These are phyloP conservation scores for Omphalea diandra DNA, from an alignment of 441 rosid genomes.

Conservation along the genomic window DNA sequence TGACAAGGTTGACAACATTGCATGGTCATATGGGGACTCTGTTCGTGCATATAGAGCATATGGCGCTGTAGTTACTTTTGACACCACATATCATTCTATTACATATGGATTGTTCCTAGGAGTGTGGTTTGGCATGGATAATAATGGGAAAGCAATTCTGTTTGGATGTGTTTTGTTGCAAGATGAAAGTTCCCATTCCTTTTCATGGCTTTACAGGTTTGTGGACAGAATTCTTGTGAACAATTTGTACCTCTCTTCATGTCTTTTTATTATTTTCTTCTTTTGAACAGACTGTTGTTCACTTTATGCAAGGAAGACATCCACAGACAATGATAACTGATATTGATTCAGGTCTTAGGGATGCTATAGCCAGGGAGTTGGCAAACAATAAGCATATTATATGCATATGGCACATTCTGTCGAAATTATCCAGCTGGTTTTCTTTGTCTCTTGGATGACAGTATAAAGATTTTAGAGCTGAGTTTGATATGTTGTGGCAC, in stretches of 20 bases:
- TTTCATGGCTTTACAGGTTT: constrained; percentile 93
- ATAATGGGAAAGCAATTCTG: constrained; percentile 61
- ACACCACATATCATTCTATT: constrained; percentile 70
- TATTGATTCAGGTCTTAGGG: constrained; percentile 71
- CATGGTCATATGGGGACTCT: constrained; percentile 79
- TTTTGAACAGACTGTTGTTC: constrained; percentile 72
- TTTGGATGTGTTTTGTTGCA: constrained; percentile 84
- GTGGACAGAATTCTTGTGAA: constrained; percentile 37
- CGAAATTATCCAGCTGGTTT: constrained; percentile 87
- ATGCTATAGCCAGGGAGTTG: constrained; percentile 61
- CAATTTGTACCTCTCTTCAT: constrained; percentile 31
- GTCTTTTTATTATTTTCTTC: constrained; percentile 34
- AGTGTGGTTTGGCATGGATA: constrained; percentile 75
- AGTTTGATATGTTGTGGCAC: constrained; percentile 60
- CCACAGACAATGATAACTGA: constrained; percentile 85
- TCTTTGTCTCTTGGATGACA: constrained; percentile 62
- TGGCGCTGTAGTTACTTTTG: constrained; percentile 81
- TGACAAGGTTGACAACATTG: constrained; percentile 72
- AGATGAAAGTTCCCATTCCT: constrained; percentile 65
- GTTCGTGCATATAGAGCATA: constrained; percentile 50
- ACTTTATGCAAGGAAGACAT: constrained; percentile 71
- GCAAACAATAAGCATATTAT: constrained; percentile 79
- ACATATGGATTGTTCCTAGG: constrained; percentile 83
- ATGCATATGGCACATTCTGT: constrained; percentile 55
- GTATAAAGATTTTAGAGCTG: constrained; percentile 68